phyloP scores from a whole-genome alignment of 1,284 basidiomycete genomes.

The Testicularia cyperi region DNA sequence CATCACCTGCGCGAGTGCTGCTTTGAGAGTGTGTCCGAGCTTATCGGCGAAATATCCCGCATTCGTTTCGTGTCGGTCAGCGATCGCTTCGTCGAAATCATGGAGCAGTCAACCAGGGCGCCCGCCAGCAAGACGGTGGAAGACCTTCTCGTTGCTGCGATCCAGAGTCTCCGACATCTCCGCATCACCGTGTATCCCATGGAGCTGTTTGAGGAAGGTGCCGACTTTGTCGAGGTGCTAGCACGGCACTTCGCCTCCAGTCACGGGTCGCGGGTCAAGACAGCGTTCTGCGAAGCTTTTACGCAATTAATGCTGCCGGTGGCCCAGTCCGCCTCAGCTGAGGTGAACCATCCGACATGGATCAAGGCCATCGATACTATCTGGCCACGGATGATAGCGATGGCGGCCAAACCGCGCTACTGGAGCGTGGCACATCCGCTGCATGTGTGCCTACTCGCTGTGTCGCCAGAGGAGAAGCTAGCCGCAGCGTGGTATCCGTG shows the following conservation, averaged over 20 bases:
- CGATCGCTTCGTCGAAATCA: slow-evolving; percentile 53
- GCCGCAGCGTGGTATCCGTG: slow-evolving; percentile 74
- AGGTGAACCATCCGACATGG: slow-evolving; percentile 94
- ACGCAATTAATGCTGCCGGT: slow-evolving; percentile 81
- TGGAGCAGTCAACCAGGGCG: slow-evolving; percentile 43
- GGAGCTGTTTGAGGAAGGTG: slow-evolving; percentile 87
- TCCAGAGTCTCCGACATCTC: slow-evolving; percentile 52
- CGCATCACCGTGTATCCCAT: slow-evolving; percentile 73
- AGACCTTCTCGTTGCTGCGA: slow-evolving; percentile 47
- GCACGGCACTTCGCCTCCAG: slow-evolving; percentile 80
- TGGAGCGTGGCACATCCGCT: slow-evolving; percentile 86
- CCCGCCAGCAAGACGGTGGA: slow-evolving; percentile 47
- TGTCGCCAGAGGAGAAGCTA: slow-evolving; percentile 83
- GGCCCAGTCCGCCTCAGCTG: slow-evolving; percentile 86
- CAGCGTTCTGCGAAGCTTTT: slow-evolving; percentile 81
- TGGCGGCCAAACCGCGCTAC: slow-evolving; percentile 86
- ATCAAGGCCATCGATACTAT: slow-evolving; percentile 84
- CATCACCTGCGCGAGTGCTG: slow-evolving; percentile 39
- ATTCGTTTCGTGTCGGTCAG: slow-evolving; percentile 47
- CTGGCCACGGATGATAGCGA: slow-evolving; percentile 78
- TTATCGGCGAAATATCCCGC: slow-evolving; percentile 53
- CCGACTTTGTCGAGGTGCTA: slow-evolving; percentile 82
- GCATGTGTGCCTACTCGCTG: slow-evolving; percentile 78
- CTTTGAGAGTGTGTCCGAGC: slow-evolving; percentile 48
- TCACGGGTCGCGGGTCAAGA: slow-evolving; percentile 81